Base-by-base conservation (phyloP, 805 yeast genomes). In the Candida suzukii region DNA sequence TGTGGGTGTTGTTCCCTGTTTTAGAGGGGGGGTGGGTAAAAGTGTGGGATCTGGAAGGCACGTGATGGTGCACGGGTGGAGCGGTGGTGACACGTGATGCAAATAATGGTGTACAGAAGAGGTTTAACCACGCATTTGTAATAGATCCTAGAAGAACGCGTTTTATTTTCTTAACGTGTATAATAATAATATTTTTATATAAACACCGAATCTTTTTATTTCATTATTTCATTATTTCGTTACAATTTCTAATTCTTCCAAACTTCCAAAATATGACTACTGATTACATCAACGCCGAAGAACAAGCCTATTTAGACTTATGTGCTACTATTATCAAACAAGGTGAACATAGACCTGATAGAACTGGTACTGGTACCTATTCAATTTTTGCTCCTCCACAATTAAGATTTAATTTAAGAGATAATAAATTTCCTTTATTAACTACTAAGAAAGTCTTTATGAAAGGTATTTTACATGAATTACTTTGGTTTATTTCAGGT, bases 331-430 rank as follows among this genome's bases (percentile, higher is more conserved):
- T 93, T 59, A 78, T 93, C 18, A 69, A 73, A 1, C 78, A 84
- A 47, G 99, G 99, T 32, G 98, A 93, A 57, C 74, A 74, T 52
- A 78, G 99, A 46, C 91, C 93, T 9, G 99, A 93, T 60, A 73
- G 99, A 60, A 93, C 99, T 1, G 99, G 99, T 1, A 93, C 99
- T 0, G 99, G 99, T 5, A 93, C 99, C 0, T 70, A 66, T 46
- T 81, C 95, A 27, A 47, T 93, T 9, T 93, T 93, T 62, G 99
- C 95, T 0, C 99, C 99, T 20, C 97, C 97, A 12, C 98, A 91
- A 57, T 68, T 93, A 45, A 75, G 97, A 41, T 93, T 93, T 64
- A 76, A 77, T 47, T 67, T 93, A 35, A 67, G 76, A 22, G 69
- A 86, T 56, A 87, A 83, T 51, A 61, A 69, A 21, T 85, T 91